These are phyloP conservation scores for Senna tora DNA, from an alignment of 306 rosid species.

Conservation along the genomic window DNA sequence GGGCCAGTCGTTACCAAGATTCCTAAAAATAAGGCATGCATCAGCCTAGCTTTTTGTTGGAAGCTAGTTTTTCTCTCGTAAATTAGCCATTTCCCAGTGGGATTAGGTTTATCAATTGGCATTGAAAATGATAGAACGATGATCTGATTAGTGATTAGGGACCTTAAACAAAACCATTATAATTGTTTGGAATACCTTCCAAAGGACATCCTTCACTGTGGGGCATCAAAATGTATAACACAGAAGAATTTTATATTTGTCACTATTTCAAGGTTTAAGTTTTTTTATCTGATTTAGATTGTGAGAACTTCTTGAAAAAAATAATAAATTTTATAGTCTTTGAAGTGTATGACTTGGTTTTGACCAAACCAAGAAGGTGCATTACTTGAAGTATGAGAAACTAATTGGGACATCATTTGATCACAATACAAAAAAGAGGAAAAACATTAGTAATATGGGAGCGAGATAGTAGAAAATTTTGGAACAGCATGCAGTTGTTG, in stretches of 20 bases:
- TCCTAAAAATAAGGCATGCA: slow-evolving; percentile 39
- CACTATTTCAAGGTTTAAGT: background rate
- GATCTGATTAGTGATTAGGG: slow-evolving; percentile 4
- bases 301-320: no score
- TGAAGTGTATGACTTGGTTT: no score
- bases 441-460: background rate
- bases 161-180: slow-evolving; percentile 35
- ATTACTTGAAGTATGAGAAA: no score
- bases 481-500: background rate
- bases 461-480: background rate
- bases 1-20: slow-evolving; percentile 3
- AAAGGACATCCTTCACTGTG: background rate
- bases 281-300: no score
- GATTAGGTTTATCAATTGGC: slow-evolving; percentile 40
- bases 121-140: slow-evolving; percentile 32
- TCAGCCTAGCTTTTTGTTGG: slow-evolving; percentile 26
- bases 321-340: no score
- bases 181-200: slow-evolving; percentile 18
- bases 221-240: background rate
- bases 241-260: no score
- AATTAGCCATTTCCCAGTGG: slow-evolving; percentile 30
- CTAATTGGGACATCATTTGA: background rate
- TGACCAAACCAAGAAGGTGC: no score
- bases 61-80: slow-evolving; percentile 23
- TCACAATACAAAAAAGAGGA: background rate